Evolutionary conservation across 2,329 filamentous ascomycete genomes (phyloP).

Genomic region (Dendryphion nanum): DNA sequence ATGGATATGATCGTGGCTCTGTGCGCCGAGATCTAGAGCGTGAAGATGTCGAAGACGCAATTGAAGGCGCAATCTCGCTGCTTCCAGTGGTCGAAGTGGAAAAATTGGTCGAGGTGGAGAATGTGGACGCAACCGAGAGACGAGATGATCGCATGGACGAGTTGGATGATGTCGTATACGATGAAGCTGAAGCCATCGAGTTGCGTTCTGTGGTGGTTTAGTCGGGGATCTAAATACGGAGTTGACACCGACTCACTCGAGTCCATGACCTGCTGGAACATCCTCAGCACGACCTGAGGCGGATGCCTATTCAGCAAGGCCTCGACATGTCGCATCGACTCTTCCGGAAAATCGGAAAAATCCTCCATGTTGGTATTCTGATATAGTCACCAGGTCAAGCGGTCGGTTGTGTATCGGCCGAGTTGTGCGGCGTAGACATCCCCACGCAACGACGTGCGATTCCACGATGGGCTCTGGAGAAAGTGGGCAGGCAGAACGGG

Average conservation of each 20-base stretch:
- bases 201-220: slow-evolving; percentile 25
- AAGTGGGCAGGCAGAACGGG: too few relatives aligned
- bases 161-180: slow-evolving; percentile 26
- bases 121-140: slow-evolving; percentile 32
- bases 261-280: slow-evolving; percentile 37
- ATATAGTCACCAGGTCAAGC: too few relatives aligned
- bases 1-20: slow-evolving; percentile 36
- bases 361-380: slow-evolving; percentile 37
- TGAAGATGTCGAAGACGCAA: slow-evolving; percentile 26
- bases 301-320: slow-evolving; percentile 34
- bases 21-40: slow-evolving; percentile 19
- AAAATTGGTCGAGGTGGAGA: slow-evolving; percentile 27
- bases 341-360: slow-evolving; percentile 33
- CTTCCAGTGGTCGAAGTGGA: slow-evolving; percentile 19
- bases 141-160: slow-evolving; percentile 34
- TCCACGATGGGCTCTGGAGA: too few relatives aligned
- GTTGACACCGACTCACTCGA: slow-evolving; percentile 31
- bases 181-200: slow-evolving; percentile 25
- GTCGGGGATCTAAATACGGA: too few relatives aligned
- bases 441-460: too few relatives aligned
- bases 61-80: slow-evolving; percentile 29
- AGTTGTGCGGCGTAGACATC: too few relatives aligned
- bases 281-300: slow-evolving; percentile 35
- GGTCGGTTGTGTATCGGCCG: too few relatives aligned
- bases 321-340: slow-evolving; percentile 39